Conservation (phyloP, 2,329 filamentous ascomycete species). For the Rhinocladiella similis region DNA sequence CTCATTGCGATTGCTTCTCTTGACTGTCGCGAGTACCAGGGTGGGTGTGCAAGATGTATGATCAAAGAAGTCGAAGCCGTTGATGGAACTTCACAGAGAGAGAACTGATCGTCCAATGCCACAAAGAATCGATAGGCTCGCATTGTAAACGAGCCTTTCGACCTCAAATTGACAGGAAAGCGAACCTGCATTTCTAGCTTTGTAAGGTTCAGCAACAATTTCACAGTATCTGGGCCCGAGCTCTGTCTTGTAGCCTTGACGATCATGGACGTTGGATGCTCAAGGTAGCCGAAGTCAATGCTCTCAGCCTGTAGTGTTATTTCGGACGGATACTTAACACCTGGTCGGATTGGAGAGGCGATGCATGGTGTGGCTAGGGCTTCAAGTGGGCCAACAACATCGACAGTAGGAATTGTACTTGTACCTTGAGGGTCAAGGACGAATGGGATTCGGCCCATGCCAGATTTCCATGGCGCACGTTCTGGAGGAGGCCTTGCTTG, state of each 20-base stretch:
- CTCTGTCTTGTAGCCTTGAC: conserved; percentile 15
- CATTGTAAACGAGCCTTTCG: conserved; percentile 12
- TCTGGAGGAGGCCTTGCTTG: conserved; percentile 36
- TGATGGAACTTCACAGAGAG: conserved; percentile 12
- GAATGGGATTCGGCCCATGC: conserved; percentile 14
- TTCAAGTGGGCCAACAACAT: conserved; percentile 4
- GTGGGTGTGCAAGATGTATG: conserved; percentile 25
- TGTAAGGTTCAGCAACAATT: conserved; percentile 43
- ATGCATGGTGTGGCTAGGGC: conserved; percentile 1
- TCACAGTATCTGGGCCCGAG: conserved; percentile 31
- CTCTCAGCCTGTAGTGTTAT: conserved; percentile 15
- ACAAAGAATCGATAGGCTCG: conserved; percentile 28
- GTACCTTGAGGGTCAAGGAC: conserved; percentile 2
- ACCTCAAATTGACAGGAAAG: conserved; percentile 37
- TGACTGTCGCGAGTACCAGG: conserved; percentile 28
- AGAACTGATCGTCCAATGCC: conserved; percentile 27
- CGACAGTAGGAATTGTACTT: conserved; percentile 6
- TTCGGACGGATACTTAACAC: conserved; percentile 22
- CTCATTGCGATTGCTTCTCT: conserved; percentile 34
- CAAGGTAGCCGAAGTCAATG: conserved; percentile 28
- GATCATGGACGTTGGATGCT: conserved; percentile 20
- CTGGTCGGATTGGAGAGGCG: conserved; percentile 19
- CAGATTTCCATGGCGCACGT: conserved; percentile 29
- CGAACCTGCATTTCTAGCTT: conserved; percentile 42
- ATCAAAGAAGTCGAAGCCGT: conserved; percentile 14